phyloP scores from a whole-genome alignment of 202 grass and related monocot genomes.

The Miscanthus sacchariflorus region DNA sequence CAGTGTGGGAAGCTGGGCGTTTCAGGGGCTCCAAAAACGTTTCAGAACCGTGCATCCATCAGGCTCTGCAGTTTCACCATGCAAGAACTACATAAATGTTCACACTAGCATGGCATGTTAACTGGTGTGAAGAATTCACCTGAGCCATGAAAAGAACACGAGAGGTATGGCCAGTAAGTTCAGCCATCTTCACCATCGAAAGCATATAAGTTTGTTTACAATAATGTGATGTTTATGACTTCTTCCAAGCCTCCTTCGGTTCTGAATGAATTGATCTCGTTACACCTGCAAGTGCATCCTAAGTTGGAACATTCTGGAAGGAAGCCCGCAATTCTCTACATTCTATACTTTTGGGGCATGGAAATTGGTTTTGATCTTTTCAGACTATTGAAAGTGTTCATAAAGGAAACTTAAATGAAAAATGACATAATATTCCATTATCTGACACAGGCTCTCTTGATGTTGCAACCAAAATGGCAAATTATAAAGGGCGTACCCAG shows the following conservation, averaged over 20 bases:
- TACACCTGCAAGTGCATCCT: no score
- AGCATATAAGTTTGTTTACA: no score
- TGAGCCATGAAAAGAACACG: slow-evolving; percentile 79
- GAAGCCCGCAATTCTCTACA: no score
- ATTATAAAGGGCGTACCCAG: background rate
- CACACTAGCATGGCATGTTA: background rate
- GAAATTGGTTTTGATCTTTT: no score
- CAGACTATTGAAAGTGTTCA: no score
- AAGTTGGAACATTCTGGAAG: no score
- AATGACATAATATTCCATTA: background rate
- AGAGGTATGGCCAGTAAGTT: slow-evolving; percentile 88
- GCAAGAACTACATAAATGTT: slow-evolving; percentile 32
- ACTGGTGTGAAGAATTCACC: no score
- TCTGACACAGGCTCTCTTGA: background rate
- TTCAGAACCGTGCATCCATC: slow-evolving; percentile 95
- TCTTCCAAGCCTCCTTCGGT: no score
- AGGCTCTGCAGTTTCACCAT: slow-evolving; percentile 72
- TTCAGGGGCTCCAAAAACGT: slow-evolving; percentile 82
- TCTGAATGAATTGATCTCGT: no score
- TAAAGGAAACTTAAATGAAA: background rate
- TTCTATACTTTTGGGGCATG: no score
- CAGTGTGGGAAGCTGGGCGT: slow-evolving; percentile 7
- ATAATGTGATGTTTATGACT: no score
- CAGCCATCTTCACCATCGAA: slow-evolving; percentile 63
- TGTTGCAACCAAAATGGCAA: background rate